These are phyloP conservation scores for Chlorella sp. DNA, from an alignment of 139 green algal species.

Conservation along the genomic window DNA sequence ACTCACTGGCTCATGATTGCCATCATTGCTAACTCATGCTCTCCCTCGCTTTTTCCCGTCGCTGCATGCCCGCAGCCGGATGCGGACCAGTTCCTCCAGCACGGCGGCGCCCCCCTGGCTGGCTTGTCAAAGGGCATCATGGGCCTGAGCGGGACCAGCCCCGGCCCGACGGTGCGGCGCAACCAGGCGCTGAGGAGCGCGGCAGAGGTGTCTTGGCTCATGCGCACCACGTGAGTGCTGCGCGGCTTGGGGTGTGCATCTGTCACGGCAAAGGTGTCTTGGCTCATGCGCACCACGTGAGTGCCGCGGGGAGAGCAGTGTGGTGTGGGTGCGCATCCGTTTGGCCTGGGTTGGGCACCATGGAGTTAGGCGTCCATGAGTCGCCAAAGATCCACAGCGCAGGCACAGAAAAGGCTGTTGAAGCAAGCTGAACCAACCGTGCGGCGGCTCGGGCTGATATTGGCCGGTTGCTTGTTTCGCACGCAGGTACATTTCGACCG, in stretches of 20 bases:
- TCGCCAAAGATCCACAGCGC: too few species aligned
- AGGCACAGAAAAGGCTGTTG: too few species aligned
- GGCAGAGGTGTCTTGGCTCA: constrained; percentile 27
- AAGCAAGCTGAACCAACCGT: too few species aligned
- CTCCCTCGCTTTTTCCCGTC: too few species aligned
- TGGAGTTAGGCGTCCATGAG: too few species aligned
- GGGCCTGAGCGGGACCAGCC: neutral
- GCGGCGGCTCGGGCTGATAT: too few species aligned
- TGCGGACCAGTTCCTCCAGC: neutral
- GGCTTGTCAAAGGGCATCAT: neutral
- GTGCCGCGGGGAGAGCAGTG: neutral
- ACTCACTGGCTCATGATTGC: too few species aligned
- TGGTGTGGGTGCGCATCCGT: too few species aligned
- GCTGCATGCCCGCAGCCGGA: neutral
- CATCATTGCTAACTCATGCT: too few species aligned
- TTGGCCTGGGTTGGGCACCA: too few species aligned
- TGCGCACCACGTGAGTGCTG: constrained; percentile 22
- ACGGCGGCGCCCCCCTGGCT: neutral
- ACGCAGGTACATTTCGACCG: too few species aligned
- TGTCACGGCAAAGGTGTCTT: constrained; percentile 13
- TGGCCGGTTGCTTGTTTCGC: too few species aligned
- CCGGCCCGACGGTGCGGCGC: neutral
- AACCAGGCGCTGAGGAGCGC: neutral
- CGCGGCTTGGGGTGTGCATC: neutral
- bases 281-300: constrained; percentile 32